Percentiles rank a stretch among this genome's conserved stretches.
These are phyloP conservation scores for Arthrobotrys entomopaga DNA, from an alignment of 2,329 filamentous ascomycete genomes.

Conservation along the genomic window DNA sequence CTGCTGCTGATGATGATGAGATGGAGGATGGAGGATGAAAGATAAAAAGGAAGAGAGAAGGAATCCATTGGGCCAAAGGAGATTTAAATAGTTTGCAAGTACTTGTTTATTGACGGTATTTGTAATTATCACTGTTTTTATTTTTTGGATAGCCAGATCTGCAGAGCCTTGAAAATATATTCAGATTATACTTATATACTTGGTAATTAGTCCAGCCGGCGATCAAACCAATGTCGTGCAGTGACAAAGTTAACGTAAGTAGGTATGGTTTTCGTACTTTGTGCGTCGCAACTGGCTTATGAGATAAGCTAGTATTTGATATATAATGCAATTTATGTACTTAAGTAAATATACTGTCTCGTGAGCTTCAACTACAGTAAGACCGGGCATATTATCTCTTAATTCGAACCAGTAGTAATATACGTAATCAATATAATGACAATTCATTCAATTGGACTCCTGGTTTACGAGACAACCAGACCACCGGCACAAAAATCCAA, in stretches of 20 bases:
- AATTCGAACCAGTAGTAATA: no score
- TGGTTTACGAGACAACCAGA: no score
- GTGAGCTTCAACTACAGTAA: no score
- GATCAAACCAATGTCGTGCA: neutral
- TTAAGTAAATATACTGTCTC: neutral
- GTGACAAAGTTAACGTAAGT: no score
- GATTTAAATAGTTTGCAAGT: neutral
- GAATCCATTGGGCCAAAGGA: neutral
- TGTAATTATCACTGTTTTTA: neutral
- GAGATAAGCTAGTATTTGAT: neutral
- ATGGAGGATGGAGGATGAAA: neutral
- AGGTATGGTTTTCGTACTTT: no score
- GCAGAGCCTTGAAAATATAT: neutral
- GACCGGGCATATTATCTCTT: no score
- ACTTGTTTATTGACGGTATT: neutral
- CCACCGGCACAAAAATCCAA: no score
- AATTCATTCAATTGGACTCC: no score
- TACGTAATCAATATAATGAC: no score
- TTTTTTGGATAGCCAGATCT: neutral
- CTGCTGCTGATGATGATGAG: neutral
- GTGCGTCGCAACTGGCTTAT: neutral
- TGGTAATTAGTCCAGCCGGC: neutral
- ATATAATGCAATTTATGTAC: neutral
- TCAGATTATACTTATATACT: neutral
- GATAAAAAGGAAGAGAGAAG: neutral